These are phyloP conservation scores for Ustilago vetiveriae DNA, from an alignment of 1,284 basidiomycete species.

Conservation along the genomic window DNA sequence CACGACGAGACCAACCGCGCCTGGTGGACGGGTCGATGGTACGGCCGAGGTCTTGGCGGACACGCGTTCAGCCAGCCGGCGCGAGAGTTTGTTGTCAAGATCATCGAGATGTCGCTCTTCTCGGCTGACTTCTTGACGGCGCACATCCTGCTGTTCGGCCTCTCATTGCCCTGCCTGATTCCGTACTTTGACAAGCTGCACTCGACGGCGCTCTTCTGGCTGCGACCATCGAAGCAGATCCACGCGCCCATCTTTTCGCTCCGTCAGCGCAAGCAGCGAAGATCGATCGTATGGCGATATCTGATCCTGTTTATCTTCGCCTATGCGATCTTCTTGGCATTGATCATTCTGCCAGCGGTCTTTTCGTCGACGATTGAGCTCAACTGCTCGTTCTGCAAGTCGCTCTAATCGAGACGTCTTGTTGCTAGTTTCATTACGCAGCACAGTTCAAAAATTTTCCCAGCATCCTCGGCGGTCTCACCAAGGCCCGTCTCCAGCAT, in stretches of 20 bases:
- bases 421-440: no score
- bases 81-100: constrained; percentile 67
- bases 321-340: constrained; percentile 78
- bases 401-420: constrained; percentile 27
- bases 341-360: constrained; percentile 69
- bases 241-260: constrained; percentile 79
- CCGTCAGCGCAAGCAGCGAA: constrained; percentile 64
- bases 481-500: constrained; percentile 8
- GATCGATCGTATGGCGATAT: constrained; percentile 73
- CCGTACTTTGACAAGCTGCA: constrained; percentile 63
- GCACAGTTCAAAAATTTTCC: constrained; percentile 4
- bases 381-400: constrained; percentile 55
- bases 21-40: constrained; percentile 67
- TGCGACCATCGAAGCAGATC: constrained; percentile 72
- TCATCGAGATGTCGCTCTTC: constrained; percentile 66
- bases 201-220: constrained; percentile 69
- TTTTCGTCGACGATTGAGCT: constrained; percentile 52
- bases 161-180: constrained; percentile 71
- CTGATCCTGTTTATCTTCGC: constrained; percentile 80
- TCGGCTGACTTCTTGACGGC: constrained; percentile 63
- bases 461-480: constrained; percentile 9
- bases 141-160: constrained; percentile 64
- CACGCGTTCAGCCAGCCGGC: constrained; percentile 66
- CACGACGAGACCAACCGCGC: constrained; percentile 68
- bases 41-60: constrained; percentile 65